These are phyloP conservation scores for Scenedesmus sp. DNA, from an alignment of 163 green algal species.

Conservation along the genomic window DNA sequence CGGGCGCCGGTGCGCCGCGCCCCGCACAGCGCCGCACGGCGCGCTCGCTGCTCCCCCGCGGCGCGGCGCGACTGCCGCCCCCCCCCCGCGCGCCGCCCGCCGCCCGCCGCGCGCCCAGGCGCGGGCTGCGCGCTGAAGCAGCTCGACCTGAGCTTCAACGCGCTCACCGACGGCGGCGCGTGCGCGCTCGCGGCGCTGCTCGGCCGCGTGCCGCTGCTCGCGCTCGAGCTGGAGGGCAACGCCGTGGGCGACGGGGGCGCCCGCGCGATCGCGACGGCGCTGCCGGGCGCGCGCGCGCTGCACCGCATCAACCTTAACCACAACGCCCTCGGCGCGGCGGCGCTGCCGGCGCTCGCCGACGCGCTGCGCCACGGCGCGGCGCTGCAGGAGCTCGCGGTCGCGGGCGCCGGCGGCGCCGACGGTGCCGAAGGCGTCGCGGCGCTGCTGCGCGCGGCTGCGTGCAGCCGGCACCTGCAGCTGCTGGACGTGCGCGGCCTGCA, in stretches of 20 bases:
- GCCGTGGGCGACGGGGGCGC: conserved; percentile 45
- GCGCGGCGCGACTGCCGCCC: too few species aligned
- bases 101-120: conserved; percentile 47
- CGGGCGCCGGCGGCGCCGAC: conserved; percentile 42
- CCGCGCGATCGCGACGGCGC: neutral
- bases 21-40: neutral
- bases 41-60: neutral
- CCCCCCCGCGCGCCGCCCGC: too few species aligned
- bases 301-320: conserved; percentile 60
- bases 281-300: conserved; percentile 9
- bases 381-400: conserved; percentile 59
- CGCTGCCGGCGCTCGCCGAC: conserved; percentile 53
- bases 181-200: conserved; percentile 57
- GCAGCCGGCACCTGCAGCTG: conserved; percentile 59
- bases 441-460: conserved; percentile 51
- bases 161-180: conserved; percentile 54
- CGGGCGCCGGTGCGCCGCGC: conserved; percentile 52
- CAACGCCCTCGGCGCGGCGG: conserved; percentile 50
- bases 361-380: conserved; percentile 53
- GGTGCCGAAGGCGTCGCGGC: conserved; percentile 47
- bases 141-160: conserved; percentile 65
- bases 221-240: conserved; percentile 67
- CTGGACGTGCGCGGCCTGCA: conserved; percentile 60
- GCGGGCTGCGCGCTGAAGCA: conserved; percentile 55
- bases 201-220: conserved; percentile 36